phyloP scores from a whole-genome alignment of 1,139 yeast species.

The Neolecta irregularis region DNA sequence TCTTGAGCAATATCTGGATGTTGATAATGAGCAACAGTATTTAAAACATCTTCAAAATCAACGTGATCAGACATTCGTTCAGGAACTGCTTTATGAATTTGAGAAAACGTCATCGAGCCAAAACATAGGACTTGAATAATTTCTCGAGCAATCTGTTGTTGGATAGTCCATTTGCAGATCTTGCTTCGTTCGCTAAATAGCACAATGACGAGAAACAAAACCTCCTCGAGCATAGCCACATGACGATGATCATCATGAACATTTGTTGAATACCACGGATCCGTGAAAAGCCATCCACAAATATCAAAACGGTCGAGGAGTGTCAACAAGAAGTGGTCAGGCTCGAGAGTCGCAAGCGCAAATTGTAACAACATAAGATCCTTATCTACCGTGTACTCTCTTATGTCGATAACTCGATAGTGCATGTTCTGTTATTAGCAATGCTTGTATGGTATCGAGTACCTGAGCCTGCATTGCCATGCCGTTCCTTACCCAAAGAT shows the following conservation, averaged over 20 bases:
- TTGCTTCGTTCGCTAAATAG: constrained; percentile 54
- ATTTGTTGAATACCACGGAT: no score
- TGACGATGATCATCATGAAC: no score
- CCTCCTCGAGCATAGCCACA: constrained; percentile 71
- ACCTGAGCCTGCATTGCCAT: constrained; percentile 57
- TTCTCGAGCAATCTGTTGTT: constrained; percentile 44
- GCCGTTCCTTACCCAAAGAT: constrained; percentile 86
- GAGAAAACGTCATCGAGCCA: constrained; percentile 56
- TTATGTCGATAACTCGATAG: constrained; percentile 62
- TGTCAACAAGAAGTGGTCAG: constrained; percentile 43
- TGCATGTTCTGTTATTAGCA: constrained; percentile 23
- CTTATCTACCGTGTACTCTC: constrained; percentile 37
- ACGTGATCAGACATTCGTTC: constrained; percentile 62
- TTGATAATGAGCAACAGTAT: constrained; percentile 42
- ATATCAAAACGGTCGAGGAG: constrained; percentile 4
- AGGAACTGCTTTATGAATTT: constrained; percentile 52
- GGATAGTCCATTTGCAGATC: constrained; percentile 36
- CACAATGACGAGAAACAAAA: constrained; percentile 52
- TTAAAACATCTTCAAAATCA: constrained; percentile 51
- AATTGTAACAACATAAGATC: constrained; percentile 49
- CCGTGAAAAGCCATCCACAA: no score
- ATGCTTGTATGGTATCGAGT: neutral
- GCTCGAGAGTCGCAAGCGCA: constrained; percentile 41
- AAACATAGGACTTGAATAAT: constrained; percentile 68
- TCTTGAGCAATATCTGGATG: constrained; percentile 54